Conservation (phyloP, 2,329 filamentous ascomycete species). For the Setomelanomma holmii region DNA sequence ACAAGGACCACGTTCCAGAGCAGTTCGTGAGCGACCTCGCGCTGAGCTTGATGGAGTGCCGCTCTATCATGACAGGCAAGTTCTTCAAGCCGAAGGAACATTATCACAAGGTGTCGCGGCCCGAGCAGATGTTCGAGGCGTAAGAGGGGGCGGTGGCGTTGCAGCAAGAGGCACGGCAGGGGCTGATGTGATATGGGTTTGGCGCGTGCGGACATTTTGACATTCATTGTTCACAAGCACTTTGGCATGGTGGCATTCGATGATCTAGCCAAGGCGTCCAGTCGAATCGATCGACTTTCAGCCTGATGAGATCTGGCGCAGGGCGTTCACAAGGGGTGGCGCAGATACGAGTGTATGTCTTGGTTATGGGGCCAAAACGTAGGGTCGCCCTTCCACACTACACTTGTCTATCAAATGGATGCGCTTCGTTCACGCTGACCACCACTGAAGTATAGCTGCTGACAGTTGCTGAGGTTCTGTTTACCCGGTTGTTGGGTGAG, state of each 20-base stretch:
- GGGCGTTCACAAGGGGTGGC: background rate
- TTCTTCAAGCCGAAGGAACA: background rate
- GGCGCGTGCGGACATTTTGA: background rate
- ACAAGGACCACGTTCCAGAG: background rate
- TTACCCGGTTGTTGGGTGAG: too few species aligned
- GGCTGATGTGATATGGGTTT: background rate
- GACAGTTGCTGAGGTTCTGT: background rate
- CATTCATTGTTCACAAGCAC: too few species aligned
- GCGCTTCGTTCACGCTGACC: too few species aligned
- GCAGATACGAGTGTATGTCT: background rate
- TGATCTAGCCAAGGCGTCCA: too few species aligned
- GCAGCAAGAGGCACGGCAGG: background rate
- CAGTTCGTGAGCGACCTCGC: background rate
- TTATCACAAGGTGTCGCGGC: background rate
- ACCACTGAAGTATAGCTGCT: too few species aligned
- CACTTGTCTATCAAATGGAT: background rate
- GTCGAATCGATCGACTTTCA: background rate
- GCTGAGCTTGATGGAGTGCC: background rate
- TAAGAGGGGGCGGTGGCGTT: background rate
- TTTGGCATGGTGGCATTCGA: too few species aligned
- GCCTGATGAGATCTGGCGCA: background rate
- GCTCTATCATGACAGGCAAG: too few species aligned
- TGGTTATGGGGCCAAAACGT: background rate
- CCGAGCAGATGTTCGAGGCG: background rate
- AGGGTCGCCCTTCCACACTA: background rate